Percentiles rank a stretch among this genome's conserved stretches.
phyloP scores from a whole-genome alignment of 2,329 filamentous ascomycete species.

The Apiospora aurea region DNA sequence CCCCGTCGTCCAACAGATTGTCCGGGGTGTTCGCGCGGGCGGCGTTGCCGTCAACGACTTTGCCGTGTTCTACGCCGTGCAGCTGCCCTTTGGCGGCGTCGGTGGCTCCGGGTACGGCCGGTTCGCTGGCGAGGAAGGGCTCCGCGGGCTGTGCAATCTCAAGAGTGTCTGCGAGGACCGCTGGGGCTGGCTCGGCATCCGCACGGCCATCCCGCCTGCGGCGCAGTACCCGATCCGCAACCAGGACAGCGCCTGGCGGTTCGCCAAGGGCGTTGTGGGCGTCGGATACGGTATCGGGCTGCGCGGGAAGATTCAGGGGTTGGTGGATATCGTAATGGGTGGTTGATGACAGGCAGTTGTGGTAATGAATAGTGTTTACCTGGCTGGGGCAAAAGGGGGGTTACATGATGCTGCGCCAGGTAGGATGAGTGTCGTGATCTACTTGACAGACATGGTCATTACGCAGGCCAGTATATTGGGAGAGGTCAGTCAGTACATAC shows the following conservation, averaged over 20 bases:
- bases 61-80: conserved; percentile 89
- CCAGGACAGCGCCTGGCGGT: conserved; percentile 69
- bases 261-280: conserved; percentile 66
- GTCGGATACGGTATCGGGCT: conserved; percentile 62
- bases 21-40: conserved; percentile 75
- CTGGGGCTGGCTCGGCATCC: conserved; percentile 63
- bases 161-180: conserved; percentile 88
- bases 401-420: not conserved
- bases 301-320: conserved; percentile 47
- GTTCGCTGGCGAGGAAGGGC: conserved; percentile 89
- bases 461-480: not conserved
- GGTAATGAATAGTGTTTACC: not conserved
- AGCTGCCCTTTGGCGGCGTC: conserved; percentile 93
- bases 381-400: not conserved
- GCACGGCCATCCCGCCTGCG: conserved; percentile 81
- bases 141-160: conserved; percentile 83
- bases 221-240: conserved; percentile 82
- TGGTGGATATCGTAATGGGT: conserved; percentile 53
- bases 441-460: not conserved
- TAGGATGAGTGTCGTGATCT: not conserved
- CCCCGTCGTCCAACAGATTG: conserved; percentile 67
- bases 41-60: conserved; percentile 98
- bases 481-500: not conserved
- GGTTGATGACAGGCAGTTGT: conserved; percentile 37
- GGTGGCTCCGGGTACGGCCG: conserved; percentile 89